phyloP scores from a whole-genome alignment of 2,329 filamentous ascomycete genomes.

The Penicillium hordei region DNA sequence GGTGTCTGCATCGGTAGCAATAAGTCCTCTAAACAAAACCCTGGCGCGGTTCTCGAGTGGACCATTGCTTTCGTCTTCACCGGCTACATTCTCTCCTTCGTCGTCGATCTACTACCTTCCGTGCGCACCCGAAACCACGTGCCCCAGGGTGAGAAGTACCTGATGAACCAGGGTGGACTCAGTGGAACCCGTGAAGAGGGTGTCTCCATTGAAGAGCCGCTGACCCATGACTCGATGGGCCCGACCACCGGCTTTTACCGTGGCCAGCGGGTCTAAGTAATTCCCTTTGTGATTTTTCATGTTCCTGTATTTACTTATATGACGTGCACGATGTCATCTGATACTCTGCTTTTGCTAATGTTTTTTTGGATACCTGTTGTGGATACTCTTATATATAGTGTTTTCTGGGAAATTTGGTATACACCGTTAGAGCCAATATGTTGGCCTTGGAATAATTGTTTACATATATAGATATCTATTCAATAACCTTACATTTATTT shows the following conservation, averaged over 20 bases:
- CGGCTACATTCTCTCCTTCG: constrained; percentile 83
- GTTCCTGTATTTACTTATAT: constrained; percentile 3
- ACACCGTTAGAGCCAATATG: not conserved
- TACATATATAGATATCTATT: not conserved
- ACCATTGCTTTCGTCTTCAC: constrained; percentile 79
- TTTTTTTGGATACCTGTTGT: constrained; percentile 4
- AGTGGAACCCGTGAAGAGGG: constrained; percentile 9
- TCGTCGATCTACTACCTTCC: constrained; percentile 82
- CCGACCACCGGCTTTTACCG: constrained; percentile 33
- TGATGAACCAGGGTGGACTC: constrained; percentile 23
- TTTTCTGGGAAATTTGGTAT: not conserved
- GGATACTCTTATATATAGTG: not conserved
- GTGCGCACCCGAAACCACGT: constrained; percentile 58
- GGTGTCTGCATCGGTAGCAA: constrained; percentile 52
- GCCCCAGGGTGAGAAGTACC: constrained; percentile 43
- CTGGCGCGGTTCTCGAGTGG: constrained; percentile 77
- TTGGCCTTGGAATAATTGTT: not conserved
- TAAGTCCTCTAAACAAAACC: constrained; percentile 55
- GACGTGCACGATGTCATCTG: constrained; percentile 7
- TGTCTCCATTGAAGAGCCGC: constrained; percentile 36
- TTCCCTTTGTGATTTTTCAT: not conserved
- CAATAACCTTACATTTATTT: not conserved
- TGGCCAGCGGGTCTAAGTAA: constrained; percentile 28
- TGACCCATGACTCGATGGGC: constrained; percentile 41
- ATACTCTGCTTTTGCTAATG: constrained; percentile 3